Evolutionary conservation across 495 filamentous ascomycete genomes (phyloP).

Genomic region (Penicillium simplicissimum): DNA sequence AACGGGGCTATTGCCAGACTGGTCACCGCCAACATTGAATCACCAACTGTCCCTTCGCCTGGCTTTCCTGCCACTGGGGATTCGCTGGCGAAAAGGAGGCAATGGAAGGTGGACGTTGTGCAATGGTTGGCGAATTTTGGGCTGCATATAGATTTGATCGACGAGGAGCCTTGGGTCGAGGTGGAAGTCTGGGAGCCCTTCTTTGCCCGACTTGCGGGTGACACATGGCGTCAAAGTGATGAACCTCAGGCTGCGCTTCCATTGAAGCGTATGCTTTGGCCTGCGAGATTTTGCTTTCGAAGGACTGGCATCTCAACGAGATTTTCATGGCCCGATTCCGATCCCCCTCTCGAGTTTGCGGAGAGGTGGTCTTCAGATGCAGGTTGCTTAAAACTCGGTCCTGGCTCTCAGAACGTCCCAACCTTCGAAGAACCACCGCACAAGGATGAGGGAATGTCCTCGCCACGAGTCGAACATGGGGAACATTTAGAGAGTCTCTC

Average conservation of each 20-base stretch:
- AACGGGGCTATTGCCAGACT: slow-evolving; percentile 50
- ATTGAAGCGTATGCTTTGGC: slow-evolving; percentile 50
- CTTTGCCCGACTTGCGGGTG: slow-evolving; percentile 44
- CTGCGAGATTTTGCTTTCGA: slow-evolving; percentile 49
- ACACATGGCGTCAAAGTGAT: slow-evolving; percentile 37
- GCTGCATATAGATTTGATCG: slow-evolving; percentile 33
- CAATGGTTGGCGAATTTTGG: slow-evolving; percentile 47
- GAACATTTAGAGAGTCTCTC: slow-evolving; percentile 48
- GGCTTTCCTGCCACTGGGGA: slow-evolving; percentile 16
- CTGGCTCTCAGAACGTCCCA: slow-evolving; percentile 19
- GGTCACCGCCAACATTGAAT: slow-evolving; percentile 30
- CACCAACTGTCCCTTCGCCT: slow-evolving; percentile 26
- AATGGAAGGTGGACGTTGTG: slow-evolving; percentile 43
- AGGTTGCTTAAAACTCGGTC: slow-evolving; percentile 27
- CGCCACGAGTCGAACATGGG: slow-evolving; percentile 24
- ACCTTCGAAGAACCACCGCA: slow-evolving; percentile 36
- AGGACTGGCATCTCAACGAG: slow-evolving; percentile 30
- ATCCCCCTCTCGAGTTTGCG: slow-evolving; percentile 53
- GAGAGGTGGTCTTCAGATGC: slow-evolving; percentile 63
- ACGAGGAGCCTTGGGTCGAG: slow-evolving; percentile 46
- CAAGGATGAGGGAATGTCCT: slow-evolving; percentile 32
- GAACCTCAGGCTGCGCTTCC: slow-evolving; percentile 38
- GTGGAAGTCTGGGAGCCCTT: slow-evolving; percentile 52
- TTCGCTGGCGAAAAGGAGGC: slow-evolving; percentile 23
- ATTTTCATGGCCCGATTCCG: slow-evolving; percentile 15